Evolutionary conservation across 2,329 filamentous ascomycete genomes (phyloP), one percentile per base, ranked within the genome.

Genomic region (Trichoderma atrobrunneum): DNA sequence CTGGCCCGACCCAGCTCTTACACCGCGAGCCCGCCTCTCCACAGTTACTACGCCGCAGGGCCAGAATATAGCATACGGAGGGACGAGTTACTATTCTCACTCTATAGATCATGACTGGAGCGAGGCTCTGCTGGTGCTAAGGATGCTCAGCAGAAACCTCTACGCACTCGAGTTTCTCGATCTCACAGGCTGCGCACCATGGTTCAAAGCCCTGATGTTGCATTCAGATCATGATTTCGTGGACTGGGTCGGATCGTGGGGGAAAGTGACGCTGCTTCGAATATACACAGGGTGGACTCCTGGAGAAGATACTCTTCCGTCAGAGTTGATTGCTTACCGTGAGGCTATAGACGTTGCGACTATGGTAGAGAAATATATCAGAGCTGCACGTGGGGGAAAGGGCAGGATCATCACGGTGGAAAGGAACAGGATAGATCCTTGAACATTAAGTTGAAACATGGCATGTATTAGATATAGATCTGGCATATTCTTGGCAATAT

Each of bases 141-240:
- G 85, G 64, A 84, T 85, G 73, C 80, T 91, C 14, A 88, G 87
- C 78, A 84, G 82, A 73, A 81, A 80, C 24, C 80, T 90, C 8
- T 91, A 91, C 76, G 79, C 85, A 21, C 82, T 91, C 2, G 88
- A 90, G 77, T 89, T 87, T 65, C 82, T 91, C 8, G 88, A 91
- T 76, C 79, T 91, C 51, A 89, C 87, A 0, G 89, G 89, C 1
- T 91, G 89, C 74, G 80, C 79, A 0, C 78, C 84, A 18, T 91
- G 89, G 89, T 83, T 84, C 72, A 80, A 81, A 62, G 87, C 86
- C 11, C 79, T 90, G 66, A 82, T 81, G 74, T 70, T 78, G 16
- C 75, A 77, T 59, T 83, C 82, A 0, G 84, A 84, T 34, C 82
- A 84, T 48, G 85, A 87, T 69, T 81, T 78, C 48, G 81, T 89